phyloP scores from a whole-genome alignment of 352 stramenopile genomes.

The Achlya hypogyna region DNA sequence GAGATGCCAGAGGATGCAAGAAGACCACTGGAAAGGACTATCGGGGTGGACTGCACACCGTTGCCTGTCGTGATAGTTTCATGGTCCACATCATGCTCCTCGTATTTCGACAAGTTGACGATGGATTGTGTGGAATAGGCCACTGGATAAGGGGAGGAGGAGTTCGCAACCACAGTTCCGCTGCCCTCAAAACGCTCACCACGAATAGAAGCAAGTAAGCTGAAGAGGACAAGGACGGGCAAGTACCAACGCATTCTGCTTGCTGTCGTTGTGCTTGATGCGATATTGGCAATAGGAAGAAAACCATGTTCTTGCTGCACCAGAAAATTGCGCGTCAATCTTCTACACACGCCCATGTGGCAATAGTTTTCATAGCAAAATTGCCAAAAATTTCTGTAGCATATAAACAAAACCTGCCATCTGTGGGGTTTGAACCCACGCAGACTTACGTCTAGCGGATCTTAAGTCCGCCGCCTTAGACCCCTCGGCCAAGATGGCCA shows the following conservation, averaged over 20 bases:
- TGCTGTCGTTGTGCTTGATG: too few species aligned
- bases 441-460: constrained; percentile 32
- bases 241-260: too few species aligned
- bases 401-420: too few species aligned
- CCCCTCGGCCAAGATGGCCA: constrained; percentile 30
- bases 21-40: neutral
- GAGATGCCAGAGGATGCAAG: neutral
- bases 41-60: neutral
- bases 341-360: neutral
- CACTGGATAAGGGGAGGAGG: too few species aligned
- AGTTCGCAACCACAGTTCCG: too few species aligned
- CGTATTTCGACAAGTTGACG: neutral
- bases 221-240: too few species aligned
- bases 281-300: too few species aligned
- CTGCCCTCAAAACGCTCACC: too few species aligned
- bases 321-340: neutral
- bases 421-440: constrained; percentile 35
- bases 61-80: neutral
- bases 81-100: neutral
- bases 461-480: constrained; percentile 36
- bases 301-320: too few species aligned
- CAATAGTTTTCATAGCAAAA: neutral
- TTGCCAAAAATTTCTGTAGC: constrained; percentile 7
- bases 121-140: too few species aligned
- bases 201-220: too few species aligned